Conservation (phyloP, 371 early-diverging fungal genomes). For the Mortierella sp. region DNA sequence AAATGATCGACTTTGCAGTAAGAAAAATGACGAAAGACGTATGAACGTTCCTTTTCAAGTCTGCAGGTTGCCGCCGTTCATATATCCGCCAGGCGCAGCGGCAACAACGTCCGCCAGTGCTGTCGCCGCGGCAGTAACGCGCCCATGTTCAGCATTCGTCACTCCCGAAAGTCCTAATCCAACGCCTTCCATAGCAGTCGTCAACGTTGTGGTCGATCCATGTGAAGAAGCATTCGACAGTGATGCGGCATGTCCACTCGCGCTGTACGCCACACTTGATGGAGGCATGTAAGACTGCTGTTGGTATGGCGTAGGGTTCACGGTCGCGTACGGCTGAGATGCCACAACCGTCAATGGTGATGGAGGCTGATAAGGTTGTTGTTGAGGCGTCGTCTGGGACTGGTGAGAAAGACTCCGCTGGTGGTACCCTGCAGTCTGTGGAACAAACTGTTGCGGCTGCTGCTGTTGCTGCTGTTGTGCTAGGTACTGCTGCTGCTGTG, state of each 20-base stretch:
- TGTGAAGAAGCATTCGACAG: conserved; percentile 28
- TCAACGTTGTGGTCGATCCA: conserved; percentile 27
- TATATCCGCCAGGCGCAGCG: not conserved
- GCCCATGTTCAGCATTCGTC: conserved; percentile 26
- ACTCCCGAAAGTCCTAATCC: conserved; percentile 41
- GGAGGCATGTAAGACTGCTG: conserved; percentile 29
- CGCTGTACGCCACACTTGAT: conserved; percentile 16
- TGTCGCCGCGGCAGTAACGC: conserved; percentile 5
- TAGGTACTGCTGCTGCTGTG: conserved; percentile 29
- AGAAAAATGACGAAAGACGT: no score
- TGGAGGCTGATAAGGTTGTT: conserved; percentile 17
- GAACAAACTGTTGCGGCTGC: conserved; percentile 26
- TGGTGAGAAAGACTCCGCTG: conserved; percentile 31
- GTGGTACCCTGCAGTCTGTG: conserved; percentile 12
- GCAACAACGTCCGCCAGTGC: not conserved
- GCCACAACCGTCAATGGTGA: conserved; percentile 23
- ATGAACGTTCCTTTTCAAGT: not conserved
- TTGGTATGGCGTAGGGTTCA: conserved; percentile 14
- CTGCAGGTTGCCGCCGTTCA: not conserved
- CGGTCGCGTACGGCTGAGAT: conserved; percentile 20
- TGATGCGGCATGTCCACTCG: conserved; percentile 23
- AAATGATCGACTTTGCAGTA: not conserved
- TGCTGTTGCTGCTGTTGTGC: conserved; percentile 24
- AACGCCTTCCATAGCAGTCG: conserved; percentile 31
- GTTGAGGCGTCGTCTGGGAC: conserved; percentile 5